Percentiles rank a stretch among this genome's conserved stretches.
phyloP scores from a whole-genome alignment of 257 asterid genomes.

The Solanum clarkiae region DNA sequence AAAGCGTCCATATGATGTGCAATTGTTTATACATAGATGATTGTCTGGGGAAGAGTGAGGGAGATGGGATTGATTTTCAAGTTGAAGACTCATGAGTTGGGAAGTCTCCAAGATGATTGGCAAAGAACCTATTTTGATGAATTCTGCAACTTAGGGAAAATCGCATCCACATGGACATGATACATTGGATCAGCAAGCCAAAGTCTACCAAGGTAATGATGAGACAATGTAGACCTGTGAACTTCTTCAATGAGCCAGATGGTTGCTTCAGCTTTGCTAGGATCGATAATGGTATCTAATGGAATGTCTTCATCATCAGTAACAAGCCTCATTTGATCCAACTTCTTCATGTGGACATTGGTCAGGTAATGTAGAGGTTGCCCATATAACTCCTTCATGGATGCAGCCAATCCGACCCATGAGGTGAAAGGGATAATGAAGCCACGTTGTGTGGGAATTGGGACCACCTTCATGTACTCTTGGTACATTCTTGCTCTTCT shows the following conservation, averaged over 20 bases:
- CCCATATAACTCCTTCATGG: constrained; percentile 46
- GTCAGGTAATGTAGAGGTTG: constrained; percentile 91
- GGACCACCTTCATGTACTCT: constrained; percentile 51
- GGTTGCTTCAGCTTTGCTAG: constrained; percentile 57
- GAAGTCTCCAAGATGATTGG: background rate
- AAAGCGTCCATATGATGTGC: background rate
- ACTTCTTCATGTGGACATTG: constrained; percentile 36
- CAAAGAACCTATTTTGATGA: background rate
- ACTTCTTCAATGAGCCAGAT: constrained; percentile 74
- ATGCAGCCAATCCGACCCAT: constrained; percentile 59
- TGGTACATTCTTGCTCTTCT: constrained; percentile 40
- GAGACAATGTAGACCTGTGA: constrained; percentile 45
- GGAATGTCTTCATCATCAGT: constrained; percentile 34
- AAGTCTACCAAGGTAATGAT: constrained; percentile 34
- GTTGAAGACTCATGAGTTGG: background rate
- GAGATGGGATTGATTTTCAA: background rate
- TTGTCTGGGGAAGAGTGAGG: background rate
- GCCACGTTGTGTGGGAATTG: constrained; percentile 38
- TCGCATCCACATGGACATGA: constrained; percentile 37
- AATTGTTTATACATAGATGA: background rate
- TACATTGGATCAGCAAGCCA: constrained; percentile 44
- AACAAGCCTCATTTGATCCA: constrained; percentile 42
- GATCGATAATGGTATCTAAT: constrained; percentile 41
- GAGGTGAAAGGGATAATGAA: constrained; percentile 47
- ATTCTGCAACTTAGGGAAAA: constrained; percentile 20